These are phyloP conservation scores for Knufia fluminis DNA, from an alignment of 2,329 filamentous ascomycete species.

Conservation along the genomic window DNA sequence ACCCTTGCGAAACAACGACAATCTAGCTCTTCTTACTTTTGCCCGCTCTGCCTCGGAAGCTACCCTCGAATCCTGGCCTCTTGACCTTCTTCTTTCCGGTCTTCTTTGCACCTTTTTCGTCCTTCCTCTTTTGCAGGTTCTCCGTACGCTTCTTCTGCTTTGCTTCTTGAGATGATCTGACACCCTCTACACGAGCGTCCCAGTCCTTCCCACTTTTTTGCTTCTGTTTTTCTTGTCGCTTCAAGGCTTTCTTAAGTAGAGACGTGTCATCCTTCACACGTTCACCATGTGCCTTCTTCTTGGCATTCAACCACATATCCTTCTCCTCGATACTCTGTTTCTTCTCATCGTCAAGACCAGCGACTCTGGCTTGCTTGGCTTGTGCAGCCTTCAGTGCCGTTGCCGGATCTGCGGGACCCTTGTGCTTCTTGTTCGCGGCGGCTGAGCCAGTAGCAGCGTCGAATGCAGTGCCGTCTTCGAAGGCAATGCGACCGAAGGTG, in stretches of 20 bases:
- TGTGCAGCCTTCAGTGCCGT: slow-evolving; percentile 78
- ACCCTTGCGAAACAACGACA: not conserved
- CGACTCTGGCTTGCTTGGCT: slow-evolving; percentile 73
- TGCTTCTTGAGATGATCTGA: slow-evolving; percentile 66
- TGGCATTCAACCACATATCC: slow-evolving; percentile 85
- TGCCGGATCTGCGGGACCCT: slow-evolving; percentile 74
- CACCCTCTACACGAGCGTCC: slow-evolving; percentile 61
- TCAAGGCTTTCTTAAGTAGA: slow-evolving; percentile 85
- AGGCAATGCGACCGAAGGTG: slow-evolving; percentile 84
- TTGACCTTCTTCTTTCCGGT: slow-evolving; percentile 46
- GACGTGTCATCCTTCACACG: slow-evolving; percentile 78
- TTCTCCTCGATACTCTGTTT: slow-evolving; percentile 83
- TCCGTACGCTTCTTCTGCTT: slow-evolving; percentile 75
- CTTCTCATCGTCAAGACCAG: slow-evolving; percentile 67
- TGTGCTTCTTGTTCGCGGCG: slow-evolving; percentile 50
- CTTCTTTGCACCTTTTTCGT: slow-evolving; percentile 54
- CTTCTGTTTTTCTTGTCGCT: slow-evolving; percentile 83
- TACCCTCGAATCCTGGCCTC: slow-evolving; percentile 62
- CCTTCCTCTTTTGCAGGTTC: slow-evolving; percentile 63
- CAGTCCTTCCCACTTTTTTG: slow-evolving; percentile 88
- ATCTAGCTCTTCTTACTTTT: slow-evolving; percentile 16
- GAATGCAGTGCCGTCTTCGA: slow-evolving; percentile 72
- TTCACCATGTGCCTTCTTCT: slow-evolving; percentile 80
- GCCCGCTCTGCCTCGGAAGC: slow-evolving; percentile 46
- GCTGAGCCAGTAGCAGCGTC: slow-evolving; percentile 58